These are phyloP conservation scores for Crinitomyces ghanaensis DNA, from an alignment of 805 yeast genomes.

Conservation along the genomic window DNA sequence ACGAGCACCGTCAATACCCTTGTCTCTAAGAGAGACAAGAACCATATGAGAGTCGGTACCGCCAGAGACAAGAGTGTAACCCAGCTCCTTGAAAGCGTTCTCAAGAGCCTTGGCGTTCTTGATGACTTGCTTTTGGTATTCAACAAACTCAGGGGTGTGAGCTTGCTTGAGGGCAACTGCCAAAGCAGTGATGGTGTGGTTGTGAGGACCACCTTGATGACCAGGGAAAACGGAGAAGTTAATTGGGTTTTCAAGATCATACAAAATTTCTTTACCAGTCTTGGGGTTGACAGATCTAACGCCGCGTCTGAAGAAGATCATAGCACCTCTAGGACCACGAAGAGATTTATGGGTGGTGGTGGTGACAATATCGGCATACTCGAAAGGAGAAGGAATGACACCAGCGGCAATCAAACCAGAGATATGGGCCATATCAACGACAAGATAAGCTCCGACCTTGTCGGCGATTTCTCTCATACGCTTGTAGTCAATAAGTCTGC, in stretches of 20 bases:
- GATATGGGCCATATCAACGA: conserved; percentile 97
- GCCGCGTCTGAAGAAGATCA: conserved; percentile 98
- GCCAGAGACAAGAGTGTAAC: conserved; percentile 75
- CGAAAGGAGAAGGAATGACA: conserved; percentile 92
- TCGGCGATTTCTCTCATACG: conserved; percentile 96
- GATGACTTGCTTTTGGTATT: conserved; percentile 80
- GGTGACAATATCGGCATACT: conserved; percentile 94
- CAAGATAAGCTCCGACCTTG: conserved; percentile 90
- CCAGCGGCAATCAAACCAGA: conserved; percentile 94
- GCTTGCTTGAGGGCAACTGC: conserved; percentile 97
- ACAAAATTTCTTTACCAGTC: conserved; percentile 82
- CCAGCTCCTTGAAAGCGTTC: conserved; percentile 53
- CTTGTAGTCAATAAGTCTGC: conserved; percentile 91
- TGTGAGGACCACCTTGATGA: conserved; percentile 99
- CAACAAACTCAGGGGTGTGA: conserved; percentile 76
- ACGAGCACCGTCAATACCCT: conserved; percentile 93
- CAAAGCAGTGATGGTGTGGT: conserved; percentile 95
- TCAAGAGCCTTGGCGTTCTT: conserved; percentile 82
- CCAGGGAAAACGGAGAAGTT: conserved; percentile 99
- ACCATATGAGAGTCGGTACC: conserved; percentile 99
- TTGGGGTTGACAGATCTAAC: conserved; percentile 74
- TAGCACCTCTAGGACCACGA: conserved; percentile 99
- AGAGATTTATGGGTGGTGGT: conserved; percentile 98
- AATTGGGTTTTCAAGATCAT: conserved; percentile 89
- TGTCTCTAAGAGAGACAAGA: conserved; percentile 75